A percentile compares a stretch with the other conserved stretches of the same genome.
phyloP scores from a whole-genome alignment of 345 rosid species.

The Lenwebbia sp. region DNA sequence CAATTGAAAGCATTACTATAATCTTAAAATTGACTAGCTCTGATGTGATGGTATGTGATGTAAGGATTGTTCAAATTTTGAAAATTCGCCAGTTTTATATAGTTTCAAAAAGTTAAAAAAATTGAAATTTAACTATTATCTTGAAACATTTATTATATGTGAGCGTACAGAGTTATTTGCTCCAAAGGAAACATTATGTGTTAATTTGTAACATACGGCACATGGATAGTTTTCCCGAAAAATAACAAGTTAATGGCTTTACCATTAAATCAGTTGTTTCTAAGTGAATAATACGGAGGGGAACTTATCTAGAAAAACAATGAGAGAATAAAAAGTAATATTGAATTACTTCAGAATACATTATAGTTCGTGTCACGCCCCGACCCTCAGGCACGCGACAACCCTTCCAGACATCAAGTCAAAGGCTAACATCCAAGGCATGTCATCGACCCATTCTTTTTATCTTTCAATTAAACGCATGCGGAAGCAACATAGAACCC shows the following conservation, averaged over 20 bases:
- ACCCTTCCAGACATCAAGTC: too few relatives aligned
- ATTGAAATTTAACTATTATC: too few relatives aligned
- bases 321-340: not conserved
- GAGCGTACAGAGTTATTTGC: not conserved
- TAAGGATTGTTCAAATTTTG: not conserved
- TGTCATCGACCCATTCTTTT: too few relatives aligned
- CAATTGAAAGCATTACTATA: not conserved
- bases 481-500: too few relatives aligned
- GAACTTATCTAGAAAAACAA: not conserved
- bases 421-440: too few relatives aligned
- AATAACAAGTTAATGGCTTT: not conserved
- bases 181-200: not conserved
- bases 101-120: not conserved
- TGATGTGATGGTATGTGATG: not conserved
- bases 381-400: too few relatives aligned
- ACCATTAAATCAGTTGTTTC: not conserved
- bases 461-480: too few relatives aligned
- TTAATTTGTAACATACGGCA: not conserved
- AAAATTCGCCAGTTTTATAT: not conserved
- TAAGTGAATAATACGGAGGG: not conserved
- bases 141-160: not conserved
- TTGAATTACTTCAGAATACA: not conserved
- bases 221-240: not conserved
- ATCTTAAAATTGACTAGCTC: too few relatives aligned
- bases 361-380: not conserved